These are phyloP conservation scores for Cladobotryum mycophilum DNA, from an alignment of 2,329 filamentous ascomycete species.

Conservation along the genomic window DNA sequence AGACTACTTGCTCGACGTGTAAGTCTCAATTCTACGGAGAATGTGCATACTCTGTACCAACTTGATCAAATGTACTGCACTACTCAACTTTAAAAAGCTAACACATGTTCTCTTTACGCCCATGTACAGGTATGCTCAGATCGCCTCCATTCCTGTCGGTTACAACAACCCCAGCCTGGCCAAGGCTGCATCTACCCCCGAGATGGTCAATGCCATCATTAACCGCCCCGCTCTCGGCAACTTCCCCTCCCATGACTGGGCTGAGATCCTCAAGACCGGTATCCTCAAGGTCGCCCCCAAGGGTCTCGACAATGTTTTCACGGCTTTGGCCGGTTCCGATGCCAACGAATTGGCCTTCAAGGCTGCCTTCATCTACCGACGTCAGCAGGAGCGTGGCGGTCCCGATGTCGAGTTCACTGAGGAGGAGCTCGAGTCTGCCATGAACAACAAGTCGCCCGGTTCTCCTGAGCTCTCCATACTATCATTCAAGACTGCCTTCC, in stretches of 20 bases:
- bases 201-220: constrained; percentile 76
- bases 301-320: constrained; percentile 84
- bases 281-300: constrained; percentile 77
- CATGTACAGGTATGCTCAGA: constrained; percentile 67
- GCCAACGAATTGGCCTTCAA: constrained; percentile 95
- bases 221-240: constrained; percentile 87
- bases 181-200: constrained; percentile 63
- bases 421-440: constrained; percentile 66
- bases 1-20: constrained; percentile 68
- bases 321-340: constrained; percentile 80
- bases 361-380: constrained; percentile 89
- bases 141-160: constrained; percentile 84
- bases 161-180: constrained; percentile 82
- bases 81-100: neutral
- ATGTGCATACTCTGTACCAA: neutral
- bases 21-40: constrained; percentile 23
- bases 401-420: constrained; percentile 70
- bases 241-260: constrained; percentile 84
- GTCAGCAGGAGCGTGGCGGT: constrained; percentile 74
- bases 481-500: constrained; percentile 83
- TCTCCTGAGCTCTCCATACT: constrained; percentile 74
- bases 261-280: constrained; percentile 68
- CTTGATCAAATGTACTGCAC: too few species aligned
- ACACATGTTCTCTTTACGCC: neutral
- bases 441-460: constrained; percentile 75